Base-by-base conservation (phyloP, 768 basidiomycete species). In the Tricholoma bakamatsutake region DNA sequence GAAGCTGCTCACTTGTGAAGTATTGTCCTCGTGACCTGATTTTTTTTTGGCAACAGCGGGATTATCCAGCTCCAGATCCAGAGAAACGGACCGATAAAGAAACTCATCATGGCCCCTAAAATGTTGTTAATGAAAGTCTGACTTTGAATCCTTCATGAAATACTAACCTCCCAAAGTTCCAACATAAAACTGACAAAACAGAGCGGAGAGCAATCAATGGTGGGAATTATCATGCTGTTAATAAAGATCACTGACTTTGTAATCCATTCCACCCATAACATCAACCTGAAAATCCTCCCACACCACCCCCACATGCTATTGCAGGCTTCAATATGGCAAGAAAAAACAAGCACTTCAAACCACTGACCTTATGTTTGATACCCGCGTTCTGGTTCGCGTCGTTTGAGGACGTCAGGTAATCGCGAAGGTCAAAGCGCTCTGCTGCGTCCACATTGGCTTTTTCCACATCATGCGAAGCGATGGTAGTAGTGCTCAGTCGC, bases 261-360 rank as follows among this genome's bases (percentile, higher is more conserved):
- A 74, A 65, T 80, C 75, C 10, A 70, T 62, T 11, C 79, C 80
- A 17, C 85, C 87, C 3, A 76, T 56, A 31, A 82, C 85, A 5
- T 81, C 73, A 31, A 89, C 88, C 56, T 82, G 73, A 0, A 90
- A 71, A 60, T 84, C 75, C 51, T 87, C 79, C 88, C 88, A 90
- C 24, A 81, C 81, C 21, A 90, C 82, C 31, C 87, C 87, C 7
- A 90, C 85, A 57, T 86, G 83, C 76, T 80, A 53, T 12, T 5
- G 17, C n/a, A 54, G 24, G n/a, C 40, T 45, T 34, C n/a, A 39
- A 8, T 27, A n/a, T 55, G 40, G 49, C 27, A 31, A 18, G 1
- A 53, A 13, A n/a, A 53, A 18, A 12, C 40, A 53, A 18, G 6
- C 21, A 40, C 8, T 4, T n/a, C 15, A 40, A 34, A 43, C 8